These are phyloP conservation scores for Beauveria pseudobassiana DNA, from an alignment of 2,329 filamentous ascomycete genomes.

Conservation along the genomic window DNA sequence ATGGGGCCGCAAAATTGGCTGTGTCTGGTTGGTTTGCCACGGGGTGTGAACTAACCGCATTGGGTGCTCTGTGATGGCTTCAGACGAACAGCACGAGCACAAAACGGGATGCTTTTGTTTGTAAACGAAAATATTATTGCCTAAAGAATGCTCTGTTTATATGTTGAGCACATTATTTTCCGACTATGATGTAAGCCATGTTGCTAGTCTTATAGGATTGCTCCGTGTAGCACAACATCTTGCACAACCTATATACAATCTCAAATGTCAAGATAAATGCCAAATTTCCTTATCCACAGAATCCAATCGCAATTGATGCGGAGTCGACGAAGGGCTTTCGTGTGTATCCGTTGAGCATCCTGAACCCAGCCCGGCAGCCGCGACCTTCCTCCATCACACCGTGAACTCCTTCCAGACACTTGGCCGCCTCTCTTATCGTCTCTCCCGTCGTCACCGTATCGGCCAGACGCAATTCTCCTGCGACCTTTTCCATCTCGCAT, in stretches of 20 bases:
- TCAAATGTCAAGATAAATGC: background rate
- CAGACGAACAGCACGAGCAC: background rate
- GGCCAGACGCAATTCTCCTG: slow-evolving; percentile 55
- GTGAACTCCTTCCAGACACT: slow-evolving; percentile 52
- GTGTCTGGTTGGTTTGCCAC: slow-evolving; percentile 3
- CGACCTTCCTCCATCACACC: slow-evolving; percentile 58
- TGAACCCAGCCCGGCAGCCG: slow-evolving; percentile 49
- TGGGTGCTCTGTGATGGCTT: background rate
- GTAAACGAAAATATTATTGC: background rate
- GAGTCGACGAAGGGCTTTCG: slow-evolving; percentile 39
- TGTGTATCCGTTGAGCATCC: slow-evolving; percentile 56
- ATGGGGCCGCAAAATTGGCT: slow-evolving; percentile 4
- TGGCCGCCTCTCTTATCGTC: slow-evolving; percentile 48
- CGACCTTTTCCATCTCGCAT: slow-evolving; percentile 70
- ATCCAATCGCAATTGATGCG: slow-evolving; percentile 8
- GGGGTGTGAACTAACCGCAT: background rate
- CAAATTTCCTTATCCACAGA: background rate
- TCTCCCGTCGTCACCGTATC: slow-evolving; percentile 44
- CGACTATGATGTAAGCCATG: background rate
- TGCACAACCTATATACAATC: background rate
- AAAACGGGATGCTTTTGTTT: background rate
- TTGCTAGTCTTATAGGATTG: background rate
- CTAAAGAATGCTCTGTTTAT: background rate
- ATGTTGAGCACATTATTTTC: background rate
- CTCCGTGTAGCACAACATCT: background rate